A percentile compares a stretch with the other conserved stretches of the same genome.
Conservation (phyloP, 2,329 filamentous ascomycete species). For the Trichophyton schoenleinii region DNA sequence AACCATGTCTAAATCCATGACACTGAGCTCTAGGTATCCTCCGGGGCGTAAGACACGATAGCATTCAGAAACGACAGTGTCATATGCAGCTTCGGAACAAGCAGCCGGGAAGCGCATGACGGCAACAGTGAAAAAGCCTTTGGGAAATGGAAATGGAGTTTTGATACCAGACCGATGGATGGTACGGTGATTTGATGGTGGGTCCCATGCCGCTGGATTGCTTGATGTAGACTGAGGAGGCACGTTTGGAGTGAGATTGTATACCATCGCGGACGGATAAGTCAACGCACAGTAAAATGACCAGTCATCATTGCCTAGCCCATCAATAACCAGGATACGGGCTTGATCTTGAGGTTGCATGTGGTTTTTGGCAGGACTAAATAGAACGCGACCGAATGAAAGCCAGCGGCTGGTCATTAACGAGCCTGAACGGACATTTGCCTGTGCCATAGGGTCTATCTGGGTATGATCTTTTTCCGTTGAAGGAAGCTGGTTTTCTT, state of each 20-base stretch:
- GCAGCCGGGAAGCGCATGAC: slow-evolving; percentile 37
- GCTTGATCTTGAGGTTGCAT: slow-evolving; percentile 29
- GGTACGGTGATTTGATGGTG: slow-evolving; percentile 32
- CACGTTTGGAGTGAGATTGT: slow-evolving; percentile 29
- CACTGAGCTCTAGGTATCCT: slow-evolving; percentile 38
- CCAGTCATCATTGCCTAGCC: slow-evolving; percentile 41
- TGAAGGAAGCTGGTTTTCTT: background rate
- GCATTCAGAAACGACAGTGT: slow-evolving; percentile 37
- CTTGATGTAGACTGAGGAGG: slow-evolving; percentile 22
- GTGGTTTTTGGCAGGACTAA: slow-evolving; percentile 38
- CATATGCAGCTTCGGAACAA: slow-evolving; percentile 32
- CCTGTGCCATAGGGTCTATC: slow-evolving; percentile 30
- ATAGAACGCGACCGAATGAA: slow-evolving; percentile 39
- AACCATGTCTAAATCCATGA: slow-evolving; percentile 39
- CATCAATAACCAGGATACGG: slow-evolving; percentile 38
- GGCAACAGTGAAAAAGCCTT: slow-evolving; percentile 34
- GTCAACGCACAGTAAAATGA: slow-evolving; percentile 41
- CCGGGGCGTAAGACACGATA: slow-evolving; percentile 38
- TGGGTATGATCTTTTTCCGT: slow-evolving; percentile 30
- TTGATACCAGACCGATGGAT: slow-evolving; percentile 31
- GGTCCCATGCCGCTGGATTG: slow-evolving; percentile 32
- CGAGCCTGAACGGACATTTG: slow-evolving; percentile 38
- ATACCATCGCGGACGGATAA: slow-evolving; percentile 35
- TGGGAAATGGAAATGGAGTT: slow-evolving; percentile 35
- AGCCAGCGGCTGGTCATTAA: slow-evolving; percentile 41